Percentiles rank a stretch among this genome's conserved stretches.
phyloP scores from a whole-genome alignment of 352 stramenopile genomes.

The Phytophthora boehmeriae region DNA sequence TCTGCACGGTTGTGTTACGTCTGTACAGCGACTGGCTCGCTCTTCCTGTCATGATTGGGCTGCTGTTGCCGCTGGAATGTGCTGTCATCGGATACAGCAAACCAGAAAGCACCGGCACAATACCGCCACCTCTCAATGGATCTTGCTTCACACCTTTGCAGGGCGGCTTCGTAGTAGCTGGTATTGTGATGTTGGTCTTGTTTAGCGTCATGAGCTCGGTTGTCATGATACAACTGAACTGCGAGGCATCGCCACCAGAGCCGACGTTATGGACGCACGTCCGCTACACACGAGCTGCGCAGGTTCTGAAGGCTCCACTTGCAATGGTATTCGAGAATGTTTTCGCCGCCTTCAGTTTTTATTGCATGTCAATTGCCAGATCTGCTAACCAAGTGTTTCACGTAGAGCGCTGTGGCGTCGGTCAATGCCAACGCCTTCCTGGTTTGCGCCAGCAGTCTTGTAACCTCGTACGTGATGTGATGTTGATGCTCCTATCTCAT shows the following conservation, averaged over 20 bases:
- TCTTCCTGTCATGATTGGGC: slow-evolving; percentile 51
- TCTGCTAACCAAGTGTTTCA: slow-evolving; percentile 8
- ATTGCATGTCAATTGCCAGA: not conserved
- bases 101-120: slow-evolving; percentile 11
- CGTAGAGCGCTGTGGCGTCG: slow-evolving; percentile 45
- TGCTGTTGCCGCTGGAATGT: slow-evolving; percentile 66
- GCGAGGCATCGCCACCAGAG: slow-evolving; percentile 49
- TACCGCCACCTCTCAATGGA: slow-evolving; percentile 27
- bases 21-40: slow-evolving; percentile 61
- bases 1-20: slow-evolving; percentile 52
- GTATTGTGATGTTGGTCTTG: slow-evolving; percentile 24
- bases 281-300: slow-evolving; percentile 43
- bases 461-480: slow-evolving; percentile 32
- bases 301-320: slow-evolving; percentile 49
- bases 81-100: slow-evolving; percentile 51
- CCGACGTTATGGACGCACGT: slow-evolving; percentile 70
- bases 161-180: slow-evolving; percentile 33
- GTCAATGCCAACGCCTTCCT: slow-evolving; percentile 43
- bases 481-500: not conserved
- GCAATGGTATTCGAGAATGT: slow-evolving; percentile 41
- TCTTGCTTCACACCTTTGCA: slow-evolving; percentile 49
- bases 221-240: slow-evolving; percentile 66
- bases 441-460: slow-evolving; percentile 33
- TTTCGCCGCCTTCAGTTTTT: not conserved
- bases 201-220: slow-evolving; percentile 41